Evolutionary conservation across 2,329 filamentous ascomycete species (phyloP).

Genomic region (Sarocladiaceae sp.): DNA sequence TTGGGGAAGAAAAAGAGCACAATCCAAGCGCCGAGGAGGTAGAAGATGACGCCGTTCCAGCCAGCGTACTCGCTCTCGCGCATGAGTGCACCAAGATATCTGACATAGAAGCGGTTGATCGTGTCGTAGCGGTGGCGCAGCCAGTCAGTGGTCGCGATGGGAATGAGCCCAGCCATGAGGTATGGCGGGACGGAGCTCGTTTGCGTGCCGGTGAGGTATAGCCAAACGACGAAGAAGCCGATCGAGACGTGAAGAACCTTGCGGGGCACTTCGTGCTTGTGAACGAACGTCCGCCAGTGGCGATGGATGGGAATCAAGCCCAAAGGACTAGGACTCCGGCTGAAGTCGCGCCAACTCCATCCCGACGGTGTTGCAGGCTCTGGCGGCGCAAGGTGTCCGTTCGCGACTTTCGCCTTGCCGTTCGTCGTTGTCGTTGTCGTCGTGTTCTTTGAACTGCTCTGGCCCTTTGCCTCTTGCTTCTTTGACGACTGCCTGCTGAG

Average conservation of each 20-base stretch:
- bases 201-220: conserved; percentile 77
- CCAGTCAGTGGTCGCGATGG: conserved; percentile 76
- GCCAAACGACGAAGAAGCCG: conserved; percentile 82
- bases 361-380: conserved; percentile 49
- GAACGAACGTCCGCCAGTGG: conserved; percentile 85
- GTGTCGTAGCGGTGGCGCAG: conserved; percentile 74
- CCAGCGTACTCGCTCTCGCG: conserved; percentile 89
- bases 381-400: conserved; percentile 67
- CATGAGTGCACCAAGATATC: conserved; percentile 82
- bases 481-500: conserved; percentile 20
- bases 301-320: conserved; percentile 93
- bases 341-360: conserved; percentile 81
- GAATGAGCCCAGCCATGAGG: conserved; percentile 72
- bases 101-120: conserved; percentile 84
- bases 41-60: conserved; percentile 97
- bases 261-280: conserved; percentile 93
- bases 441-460: background rate
- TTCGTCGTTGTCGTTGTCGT: conserved; percentile 14
- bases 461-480: conserved; percentile 16
- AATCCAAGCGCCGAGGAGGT: conserved; percentile 82
- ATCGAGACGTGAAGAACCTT: conserved; percentile 94
- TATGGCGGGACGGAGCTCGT: conserved; percentile 74
- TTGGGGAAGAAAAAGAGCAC: conserved; percentile 86
- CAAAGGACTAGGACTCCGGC: conserved; percentile 83
- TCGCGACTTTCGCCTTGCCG: conserved; percentile 31